These are phyloP conservation scores for Saccharomycopsis amapae DNA, from an alignment of 805 yeast species.

Conservation along the genomic window DNA sequence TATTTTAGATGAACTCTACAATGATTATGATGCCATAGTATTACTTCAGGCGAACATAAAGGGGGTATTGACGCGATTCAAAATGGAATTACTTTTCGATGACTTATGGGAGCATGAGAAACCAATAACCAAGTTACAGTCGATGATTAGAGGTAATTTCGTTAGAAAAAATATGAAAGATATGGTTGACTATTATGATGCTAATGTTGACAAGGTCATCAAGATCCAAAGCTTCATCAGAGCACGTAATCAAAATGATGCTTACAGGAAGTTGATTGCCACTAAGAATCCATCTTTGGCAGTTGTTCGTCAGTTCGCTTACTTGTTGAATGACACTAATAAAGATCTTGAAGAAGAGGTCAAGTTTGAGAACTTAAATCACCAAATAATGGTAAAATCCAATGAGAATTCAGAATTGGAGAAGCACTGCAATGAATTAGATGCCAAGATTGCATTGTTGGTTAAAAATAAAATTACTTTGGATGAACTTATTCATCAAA, in stretches of 20 bases:
- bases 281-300: conserved; percentile 71
- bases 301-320: conserved; percentile 70
- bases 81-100: conserved; percentile 46
- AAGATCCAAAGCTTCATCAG: conserved; percentile 70
- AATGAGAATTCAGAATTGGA: conserved; percentile 65
- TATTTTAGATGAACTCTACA: conserved; percentile 22
- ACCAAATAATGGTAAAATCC: conserved; percentile 63
- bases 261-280: conserved; percentile 64
- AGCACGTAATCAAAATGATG: conserved; percentile 57
- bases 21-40: conserved; percentile 29
- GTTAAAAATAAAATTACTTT: conserved; percentile 73
- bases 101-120: conserved; percentile 41
- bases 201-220: conserved; percentile 52
- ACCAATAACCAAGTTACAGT: conserved; percentile 43
- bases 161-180: conserved; percentile 33
- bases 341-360: conserved; percentile 71
- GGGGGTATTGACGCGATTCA: conserved; percentile 56
- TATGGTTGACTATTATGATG: conserved; percentile 41
- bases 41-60: conserved; percentile 52
- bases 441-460: conserved; percentile 68
- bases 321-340: conserved; percentile 64
- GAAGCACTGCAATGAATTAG: conserved; percentile 64
- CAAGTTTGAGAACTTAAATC: conserved; percentile 57
- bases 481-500: conserved; percentile 46
- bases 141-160: conserved; percentile 42